Conservation (phyloP, 352 stramenopile species). For the Pelagophyceae sp. region DNA sequence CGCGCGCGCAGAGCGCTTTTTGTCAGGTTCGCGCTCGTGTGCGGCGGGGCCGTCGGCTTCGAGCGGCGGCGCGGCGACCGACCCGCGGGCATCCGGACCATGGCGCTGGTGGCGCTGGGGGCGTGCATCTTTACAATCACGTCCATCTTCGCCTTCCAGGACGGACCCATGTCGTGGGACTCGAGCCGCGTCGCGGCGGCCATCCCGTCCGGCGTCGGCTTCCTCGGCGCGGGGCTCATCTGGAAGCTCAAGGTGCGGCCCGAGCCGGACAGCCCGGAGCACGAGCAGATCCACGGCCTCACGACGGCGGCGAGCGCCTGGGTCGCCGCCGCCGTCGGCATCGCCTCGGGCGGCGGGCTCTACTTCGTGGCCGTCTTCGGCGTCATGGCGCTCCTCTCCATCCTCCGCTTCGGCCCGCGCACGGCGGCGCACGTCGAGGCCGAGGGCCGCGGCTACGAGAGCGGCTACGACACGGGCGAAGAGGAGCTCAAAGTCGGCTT, state of each 20-base stretch:
- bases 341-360: constrained; percentile 45
- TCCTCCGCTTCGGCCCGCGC: constrained; percentile 51
- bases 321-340: constrained; percentile 42
- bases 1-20: no score
- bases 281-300: constrained; percentile 46
- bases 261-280: constrained; percentile 28
- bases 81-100: constrained; percentile 53
- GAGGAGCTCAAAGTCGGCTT: no score
- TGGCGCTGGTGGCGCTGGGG: constrained; percentile 49
- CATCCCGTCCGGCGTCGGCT: constrained; percentile 56
- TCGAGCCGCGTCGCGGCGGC: constrained; percentile 47
- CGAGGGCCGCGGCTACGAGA: no score
- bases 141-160: constrained; percentile 51
- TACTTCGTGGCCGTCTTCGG: constrained; percentile 48
- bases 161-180: constrained; percentile 50
- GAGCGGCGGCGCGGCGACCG: constrained; percentile 47
- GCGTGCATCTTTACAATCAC: constrained; percentile 54
- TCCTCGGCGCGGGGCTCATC: constrained; percentile 55
- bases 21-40: constrained; percentile 23
- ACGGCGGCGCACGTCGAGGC: no score
- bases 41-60: constrained; percentile 40
- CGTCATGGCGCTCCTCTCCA: constrained; percentile 43
- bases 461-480: no score
- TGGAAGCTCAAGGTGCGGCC: constrained; percentile 44
- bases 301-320: constrained; percentile 45